Evolutionary conservation across 1,139 yeast genomes (phyloP).

Genomic region (Candida sojae): DNA sequence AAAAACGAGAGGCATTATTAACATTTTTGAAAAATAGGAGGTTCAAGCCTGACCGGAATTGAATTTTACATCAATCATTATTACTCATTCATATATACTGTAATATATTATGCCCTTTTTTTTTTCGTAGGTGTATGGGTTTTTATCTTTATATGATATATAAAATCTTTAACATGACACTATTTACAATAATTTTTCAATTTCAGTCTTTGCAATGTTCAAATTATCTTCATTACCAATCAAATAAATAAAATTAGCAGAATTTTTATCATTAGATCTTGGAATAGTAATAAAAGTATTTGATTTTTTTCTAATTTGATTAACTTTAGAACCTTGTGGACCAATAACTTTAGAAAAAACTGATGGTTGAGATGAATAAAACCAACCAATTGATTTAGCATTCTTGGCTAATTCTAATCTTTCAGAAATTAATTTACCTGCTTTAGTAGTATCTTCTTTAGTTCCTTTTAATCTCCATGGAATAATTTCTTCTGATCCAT

Average conservation of each 20-base stretch:
- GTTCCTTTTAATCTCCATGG: constrained; percentile 68
- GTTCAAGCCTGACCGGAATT: no score
- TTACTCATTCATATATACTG: no score
- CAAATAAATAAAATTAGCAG: constrained; percentile 26
- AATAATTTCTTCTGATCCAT: constrained; percentile 31
- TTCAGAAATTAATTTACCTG: constrained; percentile 34
- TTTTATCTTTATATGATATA: no score
- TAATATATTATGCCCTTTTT: neutral
- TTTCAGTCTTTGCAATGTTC: constrained; percentile 27
- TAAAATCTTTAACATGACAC: neutral
- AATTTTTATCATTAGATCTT: constrained; percentile 47
- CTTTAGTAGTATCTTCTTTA: constrained; percentile 40
- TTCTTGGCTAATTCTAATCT: constrained; percentile 35
- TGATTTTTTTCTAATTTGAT: constrained; percentile 58
- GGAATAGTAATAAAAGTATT: constrained; percentile 68
- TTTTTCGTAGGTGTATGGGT: no score
- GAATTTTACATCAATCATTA: no score
- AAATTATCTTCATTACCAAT: constrained; percentile 36
- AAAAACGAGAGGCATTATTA: no score
- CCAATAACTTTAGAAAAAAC: constrained; percentile 68
- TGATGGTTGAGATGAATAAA: constrained; percentile 34
- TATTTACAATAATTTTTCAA: constrained; percentile 19
- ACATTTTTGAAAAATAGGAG: no score
- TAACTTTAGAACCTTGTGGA: constrained; percentile 71
- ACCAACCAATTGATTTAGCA: constrained; percentile 41